Conservation (phyloP, 108 stramenopile species). For the Pseudonitzschia delicatissima region DNA sequence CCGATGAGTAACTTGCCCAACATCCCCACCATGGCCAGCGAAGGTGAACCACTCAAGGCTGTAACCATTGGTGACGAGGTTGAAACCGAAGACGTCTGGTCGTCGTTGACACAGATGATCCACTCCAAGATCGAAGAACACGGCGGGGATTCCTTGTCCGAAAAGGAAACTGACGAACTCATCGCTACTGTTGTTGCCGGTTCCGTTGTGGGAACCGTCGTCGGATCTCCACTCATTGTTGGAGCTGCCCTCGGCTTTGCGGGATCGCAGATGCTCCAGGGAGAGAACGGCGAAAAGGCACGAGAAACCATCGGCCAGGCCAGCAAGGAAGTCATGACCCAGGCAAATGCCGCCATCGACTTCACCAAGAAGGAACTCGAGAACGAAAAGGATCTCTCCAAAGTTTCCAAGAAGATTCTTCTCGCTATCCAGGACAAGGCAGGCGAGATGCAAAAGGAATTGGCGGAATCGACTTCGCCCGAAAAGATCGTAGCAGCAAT, state of each 20-base stretch:
- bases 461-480: not conserved
- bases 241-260: constrained; percentile 21
- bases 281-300: constrained; percentile 12
- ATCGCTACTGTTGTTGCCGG: constrained; percentile 19
- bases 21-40: not conserved
- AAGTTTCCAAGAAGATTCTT: constrained; percentile 10
- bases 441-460: not conserved
- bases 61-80: not conserved
- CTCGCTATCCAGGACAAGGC: constrained; percentile 8
- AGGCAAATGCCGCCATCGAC: constrained; percentile 11
- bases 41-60: constrained; percentile 1
- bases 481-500: too few relatives aligned
- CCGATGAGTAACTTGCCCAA: not conserved
- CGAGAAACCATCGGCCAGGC: constrained; percentile 8
- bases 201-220: constrained; percentile 13
- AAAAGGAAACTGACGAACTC: constrained; percentile 13
- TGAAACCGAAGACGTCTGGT: not conserved
- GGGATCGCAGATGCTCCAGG: constrained; percentile 15
- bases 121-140: constrained; percentile 13
- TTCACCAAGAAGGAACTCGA: constrained; percentile 16
- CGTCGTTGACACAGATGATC: constrained; percentile 7
- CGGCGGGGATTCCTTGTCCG: constrained; percentile 7
- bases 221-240: constrained; percentile 17
- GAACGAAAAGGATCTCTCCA: constrained; percentile 18
- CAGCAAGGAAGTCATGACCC: not conserved